These are phyloP conservation scores for Pythium pyrilobum DNA, from an alignment of 352 stramenopile species.

Conservation along the genomic window DNA sequence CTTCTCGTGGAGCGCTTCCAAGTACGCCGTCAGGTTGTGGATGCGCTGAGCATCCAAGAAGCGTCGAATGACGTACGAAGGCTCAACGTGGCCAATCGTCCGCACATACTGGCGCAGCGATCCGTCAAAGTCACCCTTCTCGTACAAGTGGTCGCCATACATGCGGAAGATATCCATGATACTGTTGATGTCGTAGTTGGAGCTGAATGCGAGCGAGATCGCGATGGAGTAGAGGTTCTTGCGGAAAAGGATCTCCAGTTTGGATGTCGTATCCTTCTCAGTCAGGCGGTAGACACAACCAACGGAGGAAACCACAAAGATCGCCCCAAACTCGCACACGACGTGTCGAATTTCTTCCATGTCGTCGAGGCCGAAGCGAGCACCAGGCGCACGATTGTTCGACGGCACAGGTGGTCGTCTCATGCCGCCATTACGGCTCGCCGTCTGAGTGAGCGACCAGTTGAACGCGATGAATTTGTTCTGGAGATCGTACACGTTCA, in stretches of 20 bases:
- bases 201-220: conserved; percentile 95
- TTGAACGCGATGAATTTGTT: conserved; percentile 94
- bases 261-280: conserved; percentile 94
- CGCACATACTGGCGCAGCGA: conserved; percentile 96
- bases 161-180: conserved; percentile 96
- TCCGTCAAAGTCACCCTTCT: conserved; percentile 95
- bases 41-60: conserved; percentile 98
- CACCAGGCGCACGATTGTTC: conserved; percentile 38
- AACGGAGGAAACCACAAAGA: conserved; percentile 84
- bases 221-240: conserved; percentile 98
- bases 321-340: conserved; percentile 80
- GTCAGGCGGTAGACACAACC: conserved; percentile 90
- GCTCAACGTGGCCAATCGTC: conserved; percentile 96
- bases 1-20: conserved; percentile 93
- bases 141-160: conserved; percentile 98
- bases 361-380: conserved; percentile 75
- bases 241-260: conserved; percentile 95
- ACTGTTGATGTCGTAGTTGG: conserved; percentile 92
- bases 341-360: conserved; percentile 87
- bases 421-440: background rate
- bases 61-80: conserved; percentile 97
- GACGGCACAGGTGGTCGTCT: background rate
- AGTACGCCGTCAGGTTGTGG: conserved; percentile 94
- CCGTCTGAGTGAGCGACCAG: conserved; percentile 62
- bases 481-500: conserved; percentile 90